Evolutionary conservation across 495 filamentous ascomycete species (phyloP).

Genomic region (Sphaerosporella brunnea): DNA sequence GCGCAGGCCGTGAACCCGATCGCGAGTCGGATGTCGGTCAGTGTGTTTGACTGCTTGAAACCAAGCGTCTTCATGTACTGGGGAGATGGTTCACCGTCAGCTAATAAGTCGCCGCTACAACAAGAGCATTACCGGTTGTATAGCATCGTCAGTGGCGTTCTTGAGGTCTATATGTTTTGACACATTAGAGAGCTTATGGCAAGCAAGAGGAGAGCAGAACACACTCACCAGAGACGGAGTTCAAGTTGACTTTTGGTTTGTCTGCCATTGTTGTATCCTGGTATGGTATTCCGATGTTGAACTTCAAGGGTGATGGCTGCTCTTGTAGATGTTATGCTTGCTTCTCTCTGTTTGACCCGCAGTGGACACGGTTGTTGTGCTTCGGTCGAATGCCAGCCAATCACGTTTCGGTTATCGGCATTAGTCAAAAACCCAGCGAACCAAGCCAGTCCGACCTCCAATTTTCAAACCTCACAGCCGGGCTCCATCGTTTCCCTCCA

Average conservation of each 20-base stretch:
- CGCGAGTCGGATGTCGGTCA: constrained; percentile 62
- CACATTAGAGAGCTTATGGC: too few relatives aligned
- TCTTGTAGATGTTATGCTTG: too few relatives aligned
- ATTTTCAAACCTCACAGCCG: constrained; percentile 1
- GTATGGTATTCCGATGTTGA: too few relatives aligned
- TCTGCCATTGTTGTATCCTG: background rate
- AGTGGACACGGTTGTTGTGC: background rate
- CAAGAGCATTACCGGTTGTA: constrained; percentile 28
- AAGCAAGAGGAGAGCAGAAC: background rate
- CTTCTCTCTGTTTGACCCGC: too few relatives aligned
- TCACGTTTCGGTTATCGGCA: background rate
- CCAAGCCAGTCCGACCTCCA: background rate
- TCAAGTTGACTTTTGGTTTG: background rate
- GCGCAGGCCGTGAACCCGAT: constrained; percentile 69
- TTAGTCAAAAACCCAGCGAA: background rate
- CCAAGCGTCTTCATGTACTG: constrained; percentile 73
- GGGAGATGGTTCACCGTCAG: background rate
- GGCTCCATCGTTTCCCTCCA: background rate
- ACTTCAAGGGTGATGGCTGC: too few relatives aligned
- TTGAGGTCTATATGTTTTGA: constrained; percentile 74
- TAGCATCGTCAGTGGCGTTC: constrained; percentile 85
- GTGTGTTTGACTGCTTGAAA: constrained; percentile 62
- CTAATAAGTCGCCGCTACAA: background rate
- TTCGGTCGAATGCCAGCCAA: constrained; percentile 1
- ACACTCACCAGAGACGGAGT: background rate